A percentile compares a stretch with the other conserved stretches of the same genome.
Evolutionary conservation across 1,139 yeast genomes (phyloP).

Genomic region (Zygotorulaspora mrakii): DNA sequence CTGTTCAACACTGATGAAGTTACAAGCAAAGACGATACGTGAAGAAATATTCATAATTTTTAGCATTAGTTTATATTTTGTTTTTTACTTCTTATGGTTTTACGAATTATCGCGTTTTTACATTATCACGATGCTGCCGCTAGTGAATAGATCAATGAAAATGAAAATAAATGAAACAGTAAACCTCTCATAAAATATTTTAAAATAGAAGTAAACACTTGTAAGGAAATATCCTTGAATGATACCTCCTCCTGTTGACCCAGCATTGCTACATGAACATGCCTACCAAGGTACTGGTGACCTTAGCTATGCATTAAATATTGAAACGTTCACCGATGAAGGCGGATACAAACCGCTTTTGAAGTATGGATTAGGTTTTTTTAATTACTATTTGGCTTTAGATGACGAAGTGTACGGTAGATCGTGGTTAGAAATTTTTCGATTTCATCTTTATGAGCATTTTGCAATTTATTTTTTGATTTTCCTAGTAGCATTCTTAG

Average conservation of each 20-base stretch:
- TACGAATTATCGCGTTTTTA: too few species aligned
- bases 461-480: conserved; percentile 22
- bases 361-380: conserved; percentile 36
- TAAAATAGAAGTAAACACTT: not conserved
- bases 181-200: not conserved
- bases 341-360: conserved; percentile 34
- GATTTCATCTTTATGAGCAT: conserved; percentile 27
- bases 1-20: conserved; percentile 21
- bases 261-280: conserved; percentile 38
- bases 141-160: too few species aligned
- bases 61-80: not conserved
- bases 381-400: conserved; percentile 31
- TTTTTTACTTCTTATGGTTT: too few species aligned
- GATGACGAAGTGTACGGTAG: conserved; percentile 24
- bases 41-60: not conserved
- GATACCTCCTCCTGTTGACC: conserved; percentile 38
- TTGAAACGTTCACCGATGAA: conserved; percentile 26
- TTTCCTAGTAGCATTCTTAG: conserved; percentile 15
- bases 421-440: conserved; percentile 19
- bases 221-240: conserved; percentile 14
- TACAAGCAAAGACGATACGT: not conserved
- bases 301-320: conserved; percentile 29
- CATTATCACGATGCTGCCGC: too few species aligned
- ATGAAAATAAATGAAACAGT: not conserved
- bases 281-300: conserved; percentile 34